phyloP scores from a whole-genome alignment of 2,329 filamentous ascomycete genomes.

The Colletotrichum echinochloae region DNA sequence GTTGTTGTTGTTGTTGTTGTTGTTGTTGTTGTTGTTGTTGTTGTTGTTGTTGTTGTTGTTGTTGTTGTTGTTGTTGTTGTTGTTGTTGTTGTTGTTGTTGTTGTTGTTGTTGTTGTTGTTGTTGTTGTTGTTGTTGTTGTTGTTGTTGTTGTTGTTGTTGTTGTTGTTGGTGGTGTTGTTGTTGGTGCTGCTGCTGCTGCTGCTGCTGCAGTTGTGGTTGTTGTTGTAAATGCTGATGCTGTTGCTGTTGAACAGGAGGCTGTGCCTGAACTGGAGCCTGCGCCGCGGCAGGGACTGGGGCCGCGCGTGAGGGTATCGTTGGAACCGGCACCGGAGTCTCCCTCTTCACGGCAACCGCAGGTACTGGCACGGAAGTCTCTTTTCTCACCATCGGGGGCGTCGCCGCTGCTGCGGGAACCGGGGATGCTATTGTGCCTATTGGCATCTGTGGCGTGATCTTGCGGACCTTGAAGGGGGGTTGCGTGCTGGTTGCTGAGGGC shows the following conservation, averaged over 20 bases:
- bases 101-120: neutral
- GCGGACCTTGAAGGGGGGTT: slow-evolving; percentile 40
- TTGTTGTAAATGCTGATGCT: neutral
- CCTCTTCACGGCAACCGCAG: slow-evolving; percentile 19
- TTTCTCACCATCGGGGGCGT: slow-evolving; percentile 19
- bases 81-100: neutral
- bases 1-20: neutral
- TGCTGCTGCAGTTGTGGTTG: neutral
- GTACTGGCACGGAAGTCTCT: slow-evolving; percentile 36
- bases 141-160: neutral
- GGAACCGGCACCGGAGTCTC: slow-evolving; percentile 32
- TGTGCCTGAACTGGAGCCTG: slow-evolving; percentile 1
- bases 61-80: neutral
- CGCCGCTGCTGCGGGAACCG: slow-evolving; percentile 17
- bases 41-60: neutral
- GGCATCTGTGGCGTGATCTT: slow-evolving; percentile 33
- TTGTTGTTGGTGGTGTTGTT: neutral
- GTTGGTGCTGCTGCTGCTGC: neutral
- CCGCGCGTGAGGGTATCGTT: slow-evolving; percentile 6
- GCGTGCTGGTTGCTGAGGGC: slow-evolving; percentile 26
- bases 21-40: neutral
- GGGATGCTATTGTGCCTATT: slow-evolving; percentile 23
- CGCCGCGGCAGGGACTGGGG: neutral
- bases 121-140: neutral
- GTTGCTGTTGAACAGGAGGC: neutral